Evolutionary conservation across 2,329 filamentous ascomycete genomes (phyloP).

Genomic region (Aspergillus floridensis): DNA sequence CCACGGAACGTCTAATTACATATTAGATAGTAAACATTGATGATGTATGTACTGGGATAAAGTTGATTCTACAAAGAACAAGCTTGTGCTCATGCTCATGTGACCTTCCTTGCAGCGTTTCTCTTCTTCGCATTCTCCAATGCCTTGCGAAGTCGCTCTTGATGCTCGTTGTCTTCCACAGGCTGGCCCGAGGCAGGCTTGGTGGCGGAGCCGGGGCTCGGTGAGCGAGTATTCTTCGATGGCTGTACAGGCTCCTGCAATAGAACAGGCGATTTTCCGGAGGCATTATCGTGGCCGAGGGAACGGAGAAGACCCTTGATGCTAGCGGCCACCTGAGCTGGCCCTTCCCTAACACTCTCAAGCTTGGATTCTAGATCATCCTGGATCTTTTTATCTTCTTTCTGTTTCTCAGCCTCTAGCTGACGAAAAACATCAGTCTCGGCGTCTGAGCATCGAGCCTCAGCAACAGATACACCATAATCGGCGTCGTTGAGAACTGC

Average conservation of each 20-base stretch:
- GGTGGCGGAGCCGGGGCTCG: conserved; percentile 28
- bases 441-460: conserved; percentile 48
- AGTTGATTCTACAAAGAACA: neutral
- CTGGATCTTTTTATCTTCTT: conserved; percentile 49
- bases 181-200: conserved; percentile 13
- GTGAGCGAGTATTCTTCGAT: conserved; percentile 18
- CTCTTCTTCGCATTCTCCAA: conserved; percentile 55
- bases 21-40: neutral
- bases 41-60: neutral
- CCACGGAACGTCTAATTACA: neutral
- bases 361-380: conserved; percentile 43
- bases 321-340: conserved; percentile 35
- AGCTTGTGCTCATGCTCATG: conserved; percentile 10
- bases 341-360: conserved; percentile 41
- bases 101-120: conserved; percentile 42
- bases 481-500: conserved; percentile 52
- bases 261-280: conserved; percentile 14
- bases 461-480: conserved; percentile 54
- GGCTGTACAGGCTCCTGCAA: conserved; percentile 11
- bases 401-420: conserved; percentile 47
- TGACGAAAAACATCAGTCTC: conserved; percentile 42
- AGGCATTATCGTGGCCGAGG: conserved; percentile 31
- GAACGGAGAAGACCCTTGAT: conserved; percentile 41
- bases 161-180: conserved; percentile 42
- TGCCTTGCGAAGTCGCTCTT: conserved; percentile 49